Conservation (phyloP, 1,139 yeast genomes). For the Pichia norvegensis region DNA sequence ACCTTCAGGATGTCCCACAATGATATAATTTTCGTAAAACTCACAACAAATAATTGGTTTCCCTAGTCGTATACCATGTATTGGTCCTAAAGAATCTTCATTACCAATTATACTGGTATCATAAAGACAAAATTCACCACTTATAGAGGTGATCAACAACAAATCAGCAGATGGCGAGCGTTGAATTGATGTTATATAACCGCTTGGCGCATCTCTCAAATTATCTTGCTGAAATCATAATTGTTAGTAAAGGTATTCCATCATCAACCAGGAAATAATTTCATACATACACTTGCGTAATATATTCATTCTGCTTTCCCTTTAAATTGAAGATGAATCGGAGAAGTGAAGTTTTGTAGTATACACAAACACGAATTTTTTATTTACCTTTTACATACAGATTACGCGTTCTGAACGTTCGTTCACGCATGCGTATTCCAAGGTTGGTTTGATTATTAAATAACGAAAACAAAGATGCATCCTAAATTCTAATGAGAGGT, state of each 20-base stretch:
- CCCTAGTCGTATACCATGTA: neutral
- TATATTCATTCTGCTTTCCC: neutral
- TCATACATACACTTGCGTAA: neutral
- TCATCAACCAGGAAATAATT: neutral
- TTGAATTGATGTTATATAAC: conserved; percentile 1
- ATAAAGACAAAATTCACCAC: conserved; percentile 6
- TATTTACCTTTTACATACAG: too few relatives aligned
- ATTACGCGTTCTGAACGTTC: too few relatives aligned
- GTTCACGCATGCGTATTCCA: too few relatives aligned
- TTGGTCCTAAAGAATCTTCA: neutral
- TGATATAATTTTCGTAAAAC: conserved; percentile 1
- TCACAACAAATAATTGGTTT: neutral
- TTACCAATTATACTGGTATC: neutral
- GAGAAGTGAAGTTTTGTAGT: too few relatives aligned
- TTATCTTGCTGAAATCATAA: neutral
- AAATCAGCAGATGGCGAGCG: neutral
- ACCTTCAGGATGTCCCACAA: conserved; percentile 4
- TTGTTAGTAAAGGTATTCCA: neutral
- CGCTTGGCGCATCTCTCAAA: neutral
- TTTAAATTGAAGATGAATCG: too few relatives aligned
- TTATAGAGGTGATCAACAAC: conserved; percentile 4
- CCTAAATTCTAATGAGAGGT: too few relatives aligned
- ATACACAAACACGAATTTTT: too few relatives aligned
- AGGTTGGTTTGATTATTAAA: too few relatives aligned
- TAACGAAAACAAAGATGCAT: too few relatives aligned